A percentile compares a stretch with the other conserved stretches of the same genome.
These are phyloP conservation scores for Sicyos edulis DNA, from an alignment of 306 rosid genomes.

Conservation along the genomic window DNA sequence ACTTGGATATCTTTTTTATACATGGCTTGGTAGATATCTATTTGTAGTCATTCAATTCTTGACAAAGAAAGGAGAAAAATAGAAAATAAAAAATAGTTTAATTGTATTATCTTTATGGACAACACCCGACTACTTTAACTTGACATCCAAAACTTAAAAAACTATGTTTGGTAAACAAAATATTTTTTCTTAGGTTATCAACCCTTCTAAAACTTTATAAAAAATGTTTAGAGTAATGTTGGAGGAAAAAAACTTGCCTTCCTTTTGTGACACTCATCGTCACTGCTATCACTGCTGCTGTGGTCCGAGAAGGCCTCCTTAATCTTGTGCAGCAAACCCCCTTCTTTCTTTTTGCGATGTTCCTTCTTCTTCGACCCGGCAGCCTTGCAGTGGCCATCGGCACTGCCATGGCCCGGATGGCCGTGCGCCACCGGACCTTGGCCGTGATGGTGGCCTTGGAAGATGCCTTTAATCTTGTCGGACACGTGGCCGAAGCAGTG, in stretches of 20 bases:
- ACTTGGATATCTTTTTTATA: no score
- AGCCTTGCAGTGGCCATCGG: neutral
- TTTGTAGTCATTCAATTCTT: no score
- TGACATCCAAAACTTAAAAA: no score
- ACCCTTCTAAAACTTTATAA: no score
- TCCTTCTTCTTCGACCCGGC: neutral
- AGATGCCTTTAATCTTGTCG: neutral
- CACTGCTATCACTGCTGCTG: constrained; percentile 14
- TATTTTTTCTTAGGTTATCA: no score
- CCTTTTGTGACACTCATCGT: constrained; percentile 17
- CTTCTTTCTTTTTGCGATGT: neutral
- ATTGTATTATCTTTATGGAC: no score
- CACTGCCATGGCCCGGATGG: neutral
- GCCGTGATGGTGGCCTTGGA: constrained; percentile 8
- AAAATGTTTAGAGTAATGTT: neutral
- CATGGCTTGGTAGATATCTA: no score
- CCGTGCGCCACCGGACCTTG: neutral
- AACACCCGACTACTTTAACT: no score
- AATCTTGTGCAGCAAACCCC: neutral
- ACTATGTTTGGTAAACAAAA: no score
- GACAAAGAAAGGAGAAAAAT: no score
- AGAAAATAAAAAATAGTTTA: no score
- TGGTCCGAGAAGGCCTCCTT: constrained; percentile 11
- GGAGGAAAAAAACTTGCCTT: constrained; percentile 10
- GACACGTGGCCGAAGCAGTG: neutral